These are phyloP conservation scores for Amphirosellinia nigrospora DNA, from an alignment of 495 filamentous ascomycete genomes.

Conservation along the genomic window DNA sequence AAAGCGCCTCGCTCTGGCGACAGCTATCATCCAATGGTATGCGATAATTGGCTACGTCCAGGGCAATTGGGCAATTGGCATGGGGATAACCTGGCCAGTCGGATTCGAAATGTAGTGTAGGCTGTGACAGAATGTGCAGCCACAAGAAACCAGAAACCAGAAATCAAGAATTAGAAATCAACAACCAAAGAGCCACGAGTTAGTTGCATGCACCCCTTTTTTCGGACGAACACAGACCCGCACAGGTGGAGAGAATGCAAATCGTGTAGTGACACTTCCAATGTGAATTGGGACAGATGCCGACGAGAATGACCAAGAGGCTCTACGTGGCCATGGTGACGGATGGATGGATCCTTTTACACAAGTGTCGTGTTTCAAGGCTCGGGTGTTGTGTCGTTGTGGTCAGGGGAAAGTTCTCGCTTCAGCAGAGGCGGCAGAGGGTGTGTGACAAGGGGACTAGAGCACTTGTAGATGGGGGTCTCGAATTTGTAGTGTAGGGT, in stretches of 20 bases:
- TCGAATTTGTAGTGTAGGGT: neutral
- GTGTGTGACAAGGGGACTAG: neutral
- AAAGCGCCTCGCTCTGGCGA: conserved; percentile 3
- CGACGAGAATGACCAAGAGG: neutral
- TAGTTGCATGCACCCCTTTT: conserved; percentile 17
- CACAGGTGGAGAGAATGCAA: neutral
- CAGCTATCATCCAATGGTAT: conserved; percentile 11
- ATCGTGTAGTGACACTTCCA: neutral
- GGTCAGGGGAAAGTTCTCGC: conserved; percentile 5
- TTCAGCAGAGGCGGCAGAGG: neutral
- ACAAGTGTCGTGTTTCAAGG: conserved; percentile 9
- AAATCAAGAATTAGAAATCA: neutral
- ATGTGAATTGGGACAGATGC: neutral
- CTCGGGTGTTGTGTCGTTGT: conserved; percentile 7
- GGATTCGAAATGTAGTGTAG: conserved; percentile 1
- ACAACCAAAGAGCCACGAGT: no score
- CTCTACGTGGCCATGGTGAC: conserved; percentile 8
- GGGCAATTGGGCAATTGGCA: conserved; percentile 3
- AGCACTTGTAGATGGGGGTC: neutral
- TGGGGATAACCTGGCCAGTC: conserved; percentile 20
- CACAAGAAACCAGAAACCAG: neutral
- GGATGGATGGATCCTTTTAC: neutral
- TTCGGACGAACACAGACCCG: conserved; percentile 3
- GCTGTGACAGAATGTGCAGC: neutral
- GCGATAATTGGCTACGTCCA: neutral